Base-by-base conservation (phyloP, 2,329 filamentous ascomycete species). In the Fusarium sp. region DNA sequence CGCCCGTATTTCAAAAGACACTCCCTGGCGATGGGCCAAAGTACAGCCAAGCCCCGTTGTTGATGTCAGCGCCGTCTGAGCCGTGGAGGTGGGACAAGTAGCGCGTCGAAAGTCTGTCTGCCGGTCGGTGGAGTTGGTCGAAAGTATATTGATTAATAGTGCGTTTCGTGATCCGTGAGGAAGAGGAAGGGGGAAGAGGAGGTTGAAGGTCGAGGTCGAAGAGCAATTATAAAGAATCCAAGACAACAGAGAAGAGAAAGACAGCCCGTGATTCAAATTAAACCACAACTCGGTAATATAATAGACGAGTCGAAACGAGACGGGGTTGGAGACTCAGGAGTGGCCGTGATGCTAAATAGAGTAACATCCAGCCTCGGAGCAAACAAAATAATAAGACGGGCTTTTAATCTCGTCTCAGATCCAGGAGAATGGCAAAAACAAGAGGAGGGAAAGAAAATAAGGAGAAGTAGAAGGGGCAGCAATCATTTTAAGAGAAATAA, bases 31-130 rank as follows among this genome's bases (percentile, higher is more conserved):
- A 62, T 34, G 56, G 32, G 54, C 64, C 57, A 64, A 72, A 62
- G 68, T 66, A 68, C 62, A 48, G 57, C 67, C 68, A 73, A 73
- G 70, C 65, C 59, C 56, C 49, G 26, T 38, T 40, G 30, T 56
- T 50, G 28, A 60, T 60, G 55, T 54, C 62, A 68, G 68, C 67
- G 56, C 66, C 63, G 65, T 64, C 48, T 50, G 65, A 65, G 44
- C 48, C 52, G 62, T 45, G 38, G 47, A 32, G 47, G 68, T 68
- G 61, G 64, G 64, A 69, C 43, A 23, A 42, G 46, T 23, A 56
- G 48, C 53, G 53, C 56, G 50, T 53, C n/a, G 19, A 48, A 46
- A 61, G 52, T 48, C 50, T 21, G 51, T 39, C 24, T n/a, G 52
- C 46, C 55, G 26, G 43, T 59, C 14, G 47, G 49, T 49, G 47